These are phyloP conservation scores for Andrographis paniculata DNA, from an alignment of 305 asterid genomes.

Conservation along the genomic window DNA sequence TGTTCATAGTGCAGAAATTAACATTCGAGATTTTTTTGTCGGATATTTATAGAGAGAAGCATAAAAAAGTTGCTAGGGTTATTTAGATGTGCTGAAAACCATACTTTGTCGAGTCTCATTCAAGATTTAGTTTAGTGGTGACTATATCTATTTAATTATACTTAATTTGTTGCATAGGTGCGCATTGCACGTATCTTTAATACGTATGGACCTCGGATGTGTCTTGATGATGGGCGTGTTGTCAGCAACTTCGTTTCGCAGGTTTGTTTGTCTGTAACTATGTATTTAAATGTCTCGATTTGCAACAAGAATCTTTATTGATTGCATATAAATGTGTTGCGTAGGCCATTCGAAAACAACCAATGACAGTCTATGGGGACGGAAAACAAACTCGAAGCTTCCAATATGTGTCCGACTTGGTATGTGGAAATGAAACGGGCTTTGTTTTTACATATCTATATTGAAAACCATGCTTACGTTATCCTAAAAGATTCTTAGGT, in stretches of 20 bases:
- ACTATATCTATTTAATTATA: slow-evolving; percentile 11
- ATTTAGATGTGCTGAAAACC: no score
- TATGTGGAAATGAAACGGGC: no score
- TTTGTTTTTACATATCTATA: no score
- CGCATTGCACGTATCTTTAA: slow-evolving; percentile 93
- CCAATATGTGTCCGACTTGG: slow-evolving; percentile 90
- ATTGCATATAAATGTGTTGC: slow-evolving; percentile 10
- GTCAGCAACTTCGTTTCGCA: slow-evolving; percentile 96
- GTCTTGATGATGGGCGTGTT: slow-evolving; percentile 97
- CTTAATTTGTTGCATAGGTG: slow-evolving; percentile 35
- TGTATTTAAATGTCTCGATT: slow-evolving; percentile 7
- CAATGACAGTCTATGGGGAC: slow-evolving; percentile 87
- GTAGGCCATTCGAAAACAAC: slow-evolving; percentile 84
- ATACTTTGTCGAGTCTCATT: no score
- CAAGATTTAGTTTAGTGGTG: slow-evolving; percentile 1
- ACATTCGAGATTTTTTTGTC: no score
- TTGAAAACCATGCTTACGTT: no score
- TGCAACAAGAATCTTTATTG: slow-evolving; percentile 7
- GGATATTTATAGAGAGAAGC: no score
- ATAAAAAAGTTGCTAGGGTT: no score
- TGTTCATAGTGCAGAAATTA: no score
- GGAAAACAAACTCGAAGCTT: slow-evolving; percentile 92
- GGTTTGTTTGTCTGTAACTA: slow-evolving; percentile 33
- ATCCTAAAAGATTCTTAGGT: no score
- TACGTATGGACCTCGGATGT: slow-evolving; percentile 96